Evolutionary conservation across 2,329 filamentous ascomycete genomes (phyloP).

Genomic region (Monosporascus sp.): DNA sequence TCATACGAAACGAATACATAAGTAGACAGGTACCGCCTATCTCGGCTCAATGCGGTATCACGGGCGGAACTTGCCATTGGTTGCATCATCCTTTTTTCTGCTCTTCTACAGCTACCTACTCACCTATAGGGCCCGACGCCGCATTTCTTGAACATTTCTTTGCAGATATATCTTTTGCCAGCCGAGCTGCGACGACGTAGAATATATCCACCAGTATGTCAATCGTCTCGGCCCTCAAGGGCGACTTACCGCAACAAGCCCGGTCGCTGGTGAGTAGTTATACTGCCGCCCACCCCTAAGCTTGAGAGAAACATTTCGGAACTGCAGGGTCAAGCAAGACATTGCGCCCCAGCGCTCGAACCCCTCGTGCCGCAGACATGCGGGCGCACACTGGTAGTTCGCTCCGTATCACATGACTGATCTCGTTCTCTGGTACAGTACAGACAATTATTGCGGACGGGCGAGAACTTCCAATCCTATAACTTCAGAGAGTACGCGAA

Average conservation of each 20-base stretch:
- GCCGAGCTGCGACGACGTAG: background rate
- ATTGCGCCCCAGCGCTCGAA: background rate
- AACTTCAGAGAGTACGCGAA: slow-evolving; percentile 98
- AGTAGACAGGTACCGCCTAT: slow-evolving; percentile 7
- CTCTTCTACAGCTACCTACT: background rate
- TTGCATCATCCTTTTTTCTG: slow-evolving; percentile 14
- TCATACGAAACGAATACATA: slow-evolving; percentile 2
- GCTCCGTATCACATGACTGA: too few species aligned
- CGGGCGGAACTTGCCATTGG: slow-evolving; percentile 11
- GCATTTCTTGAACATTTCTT: background rate
- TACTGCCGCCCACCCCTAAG: too few species aligned
- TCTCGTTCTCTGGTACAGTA: slow-evolving; percentile 52
- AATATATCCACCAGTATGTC: slow-evolving; percentile 19
- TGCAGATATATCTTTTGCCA: background rate
- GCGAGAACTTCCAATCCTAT: slow-evolving; percentile 83
- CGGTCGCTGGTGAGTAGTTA: slow-evolving; percentile 46
- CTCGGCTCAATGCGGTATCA: background rate
- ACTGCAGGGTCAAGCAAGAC: slow-evolving; percentile 8
- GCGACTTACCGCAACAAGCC: slow-evolving; percentile 52
- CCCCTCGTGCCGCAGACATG: background rate
- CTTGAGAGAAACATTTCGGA: background rate
- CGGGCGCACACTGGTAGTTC: too few species aligned
- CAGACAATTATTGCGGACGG: slow-evolving; percentile 82
- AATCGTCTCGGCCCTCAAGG: slow-evolving; percentile 36
- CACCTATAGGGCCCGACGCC: background rate